Conservation (phyloP, 192 early-diverging fungal species). For the Podila epigama region DNA sequence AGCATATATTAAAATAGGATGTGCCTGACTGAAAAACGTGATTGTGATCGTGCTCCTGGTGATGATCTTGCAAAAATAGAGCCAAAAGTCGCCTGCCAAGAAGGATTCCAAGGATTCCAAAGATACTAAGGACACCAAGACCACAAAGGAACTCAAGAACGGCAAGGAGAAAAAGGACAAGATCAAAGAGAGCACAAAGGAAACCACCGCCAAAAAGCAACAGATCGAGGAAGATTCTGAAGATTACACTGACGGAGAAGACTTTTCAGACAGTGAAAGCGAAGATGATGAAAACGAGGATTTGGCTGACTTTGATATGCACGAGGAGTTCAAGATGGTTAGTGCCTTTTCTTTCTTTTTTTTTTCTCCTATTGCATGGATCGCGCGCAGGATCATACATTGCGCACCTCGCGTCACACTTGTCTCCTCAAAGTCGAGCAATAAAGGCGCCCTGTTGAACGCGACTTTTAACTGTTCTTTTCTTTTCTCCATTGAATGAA, state of each 20-base stretch:
- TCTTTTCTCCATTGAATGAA: too few relatives aligned
- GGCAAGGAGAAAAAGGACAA: not conserved
- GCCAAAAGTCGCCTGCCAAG: too few relatives aligned
- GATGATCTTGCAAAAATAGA: not conserved
- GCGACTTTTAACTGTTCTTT: too few relatives aligned
- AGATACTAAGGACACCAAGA: slow-evolving; percentile 6
- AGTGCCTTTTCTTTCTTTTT: not conserved
- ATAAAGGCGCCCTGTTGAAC: too few relatives aligned
- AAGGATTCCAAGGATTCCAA: not conserved
- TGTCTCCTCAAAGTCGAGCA: too few relatives aligned
- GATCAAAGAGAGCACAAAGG: not conserved
- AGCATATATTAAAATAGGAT: too few relatives aligned
- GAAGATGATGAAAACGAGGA: slow-evolving; percentile 39
- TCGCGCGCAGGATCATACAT: too few relatives aligned
- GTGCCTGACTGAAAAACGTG: too few relatives aligned
- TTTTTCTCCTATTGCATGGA: too few relatives aligned
- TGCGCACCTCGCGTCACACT: too few relatives aligned
- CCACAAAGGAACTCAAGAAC: too few relatives aligned
- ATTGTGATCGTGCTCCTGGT: too few relatives aligned
- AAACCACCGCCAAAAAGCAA: not conserved
- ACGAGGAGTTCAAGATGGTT: slow-evolving; percentile 44
- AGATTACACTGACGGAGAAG: slow-evolving; percentile 11
- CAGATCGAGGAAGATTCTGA: slow-evolving; percentile 37
- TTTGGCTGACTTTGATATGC: slow-evolving; percentile 22
- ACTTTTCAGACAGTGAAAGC: slow-evolving; percentile 30